Evolutionary conservation across 2,329 filamentous ascomycete genomes (phyloP).

Genomic region (Rhynchosporium graminicola): DNA sequence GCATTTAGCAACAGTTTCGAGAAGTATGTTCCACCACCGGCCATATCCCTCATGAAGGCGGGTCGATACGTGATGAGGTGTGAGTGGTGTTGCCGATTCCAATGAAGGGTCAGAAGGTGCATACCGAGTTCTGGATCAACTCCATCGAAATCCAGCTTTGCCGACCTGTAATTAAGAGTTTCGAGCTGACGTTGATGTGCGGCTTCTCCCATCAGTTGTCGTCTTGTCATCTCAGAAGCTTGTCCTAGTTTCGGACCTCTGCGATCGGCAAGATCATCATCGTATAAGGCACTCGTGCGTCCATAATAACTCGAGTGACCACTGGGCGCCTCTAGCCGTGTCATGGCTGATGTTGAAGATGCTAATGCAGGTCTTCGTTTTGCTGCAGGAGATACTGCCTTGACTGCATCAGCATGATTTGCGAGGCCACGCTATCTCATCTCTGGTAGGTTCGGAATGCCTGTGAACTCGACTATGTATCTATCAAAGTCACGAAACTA

Average conservation of each 20-base stretch:
- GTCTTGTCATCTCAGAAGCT: neutral
- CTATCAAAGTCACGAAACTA: too few species aligned
- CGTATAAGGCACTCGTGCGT: neutral
- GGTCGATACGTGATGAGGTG: slow-evolving; percentile 53
- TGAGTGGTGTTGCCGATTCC: slow-evolving; percentile 55
- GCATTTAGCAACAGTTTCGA: slow-evolving; percentile 45
- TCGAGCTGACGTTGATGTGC: neutral
- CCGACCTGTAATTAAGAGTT: neutral
- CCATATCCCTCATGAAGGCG: slow-evolving; percentile 50
- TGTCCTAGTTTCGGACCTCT: neutral
- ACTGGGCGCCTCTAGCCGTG: neutral
- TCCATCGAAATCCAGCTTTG: slow-evolving; percentile 54
- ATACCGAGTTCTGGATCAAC: slow-evolving; percentile 53
- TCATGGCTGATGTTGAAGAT: too few species aligned
- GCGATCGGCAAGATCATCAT: neutral
- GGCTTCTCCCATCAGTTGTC: neutral
- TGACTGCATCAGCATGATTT: too few species aligned
- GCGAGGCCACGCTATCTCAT: too few species aligned
- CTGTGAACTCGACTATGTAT: too few species aligned
- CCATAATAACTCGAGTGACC: slow-evolving; percentile 1
- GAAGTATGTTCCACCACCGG: slow-evolving; percentile 41
- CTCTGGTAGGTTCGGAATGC: too few species aligned
- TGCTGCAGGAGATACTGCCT: too few species aligned
- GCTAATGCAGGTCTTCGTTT: too few species aligned
- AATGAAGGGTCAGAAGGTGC: slow-evolving; percentile 53